A percentile compares a stretch with the other conserved stretches of the same genome.
These are phyloP conservation scores for Candida silvatica DNA, from an alignment of 805 yeast species.

Conservation along the genomic window DNA sequence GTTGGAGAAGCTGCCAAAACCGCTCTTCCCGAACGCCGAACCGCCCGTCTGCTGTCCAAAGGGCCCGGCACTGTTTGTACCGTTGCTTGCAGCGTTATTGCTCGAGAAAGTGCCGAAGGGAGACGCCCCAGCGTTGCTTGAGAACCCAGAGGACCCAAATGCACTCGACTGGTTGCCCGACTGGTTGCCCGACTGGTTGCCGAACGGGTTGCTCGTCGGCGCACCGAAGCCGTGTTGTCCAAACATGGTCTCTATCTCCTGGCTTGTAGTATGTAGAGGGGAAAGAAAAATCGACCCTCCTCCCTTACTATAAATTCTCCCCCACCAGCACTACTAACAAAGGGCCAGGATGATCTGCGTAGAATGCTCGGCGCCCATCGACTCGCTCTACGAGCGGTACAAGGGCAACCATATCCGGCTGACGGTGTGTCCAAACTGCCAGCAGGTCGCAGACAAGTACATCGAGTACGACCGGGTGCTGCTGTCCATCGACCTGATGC, in stretches of 20 bases:
- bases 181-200: no score
- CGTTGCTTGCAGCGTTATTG: no score
- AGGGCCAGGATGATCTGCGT: constrained; percentile 82
- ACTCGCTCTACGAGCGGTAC: constrained; percentile 60
- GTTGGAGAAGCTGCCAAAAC: not conserved
- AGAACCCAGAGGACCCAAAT: no score
- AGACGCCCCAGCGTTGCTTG: no score
- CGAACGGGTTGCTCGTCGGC: constrained; percentile 1
- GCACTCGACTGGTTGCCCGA: no score
- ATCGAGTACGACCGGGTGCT: constrained; percentile 84
- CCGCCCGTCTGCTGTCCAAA: no score
- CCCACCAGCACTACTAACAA: no score
- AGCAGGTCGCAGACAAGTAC: constrained; percentile 76
- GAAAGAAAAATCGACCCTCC: no score
- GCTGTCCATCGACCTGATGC: constrained; percentile 71
- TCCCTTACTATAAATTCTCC: no score
- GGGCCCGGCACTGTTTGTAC: no score
- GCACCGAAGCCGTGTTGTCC: constrained; percentile 16
- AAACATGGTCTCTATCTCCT: not conserved
- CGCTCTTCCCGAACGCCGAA: not conserved
- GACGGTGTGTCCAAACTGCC: constrained; percentile 68
- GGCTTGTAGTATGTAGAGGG: no score
- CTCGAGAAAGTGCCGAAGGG: no score
- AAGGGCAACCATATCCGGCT: constrained; percentile 72
- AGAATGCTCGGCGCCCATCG: constrained; percentile 67